A percentile compares a stretch with the other conserved stretches of the same genome.
These are phyloP conservation scores for Hyaloraphidium curvatum DNA, from an alignment of 192 early-diverging fungal species.

Conservation along the genomic window DNA sequence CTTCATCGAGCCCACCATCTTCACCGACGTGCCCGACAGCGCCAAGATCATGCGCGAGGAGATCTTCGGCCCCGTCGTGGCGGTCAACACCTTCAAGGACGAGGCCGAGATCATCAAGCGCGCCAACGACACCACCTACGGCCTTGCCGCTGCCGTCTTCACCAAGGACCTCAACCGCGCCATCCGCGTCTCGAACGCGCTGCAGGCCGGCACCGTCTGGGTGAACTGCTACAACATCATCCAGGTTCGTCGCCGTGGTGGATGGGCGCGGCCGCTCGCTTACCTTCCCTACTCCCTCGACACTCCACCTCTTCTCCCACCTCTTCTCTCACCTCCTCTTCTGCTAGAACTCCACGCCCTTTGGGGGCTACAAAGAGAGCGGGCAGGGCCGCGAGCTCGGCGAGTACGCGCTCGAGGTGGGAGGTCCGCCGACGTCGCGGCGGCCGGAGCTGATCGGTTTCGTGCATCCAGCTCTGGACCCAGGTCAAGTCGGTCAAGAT, in stretches of 20 bases:
- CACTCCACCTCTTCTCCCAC: no score
- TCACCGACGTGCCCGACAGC: not conserved
- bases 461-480: not conserved
- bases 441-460: not conserved
- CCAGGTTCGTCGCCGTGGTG: no score
- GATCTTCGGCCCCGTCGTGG: constrained; percentile 1
- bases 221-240: constrained; percentile 66
- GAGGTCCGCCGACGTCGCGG: not conserved
- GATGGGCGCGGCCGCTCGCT: no score
- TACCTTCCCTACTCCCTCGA: no score
- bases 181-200: not conserved
- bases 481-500: constrained; percentile 4
- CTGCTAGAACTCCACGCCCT: no score
- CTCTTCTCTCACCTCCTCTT: no score
- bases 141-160: not conserved
- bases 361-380: constrained; percentile 52
- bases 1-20: not conserved
- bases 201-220: constrained; percentile 41
- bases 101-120: constrained; percentile 25
- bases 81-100: constrained; percentile 22
- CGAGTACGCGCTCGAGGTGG: constrained; percentile 22
- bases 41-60: not conserved
- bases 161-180: constrained; percentile 1
- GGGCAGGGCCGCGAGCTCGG: constrained; percentile 44
- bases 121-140: constrained; percentile 23